Base-by-base conservation (phyloP, 257 asterid genomes). In the Eustoma russellianum region DNA sequence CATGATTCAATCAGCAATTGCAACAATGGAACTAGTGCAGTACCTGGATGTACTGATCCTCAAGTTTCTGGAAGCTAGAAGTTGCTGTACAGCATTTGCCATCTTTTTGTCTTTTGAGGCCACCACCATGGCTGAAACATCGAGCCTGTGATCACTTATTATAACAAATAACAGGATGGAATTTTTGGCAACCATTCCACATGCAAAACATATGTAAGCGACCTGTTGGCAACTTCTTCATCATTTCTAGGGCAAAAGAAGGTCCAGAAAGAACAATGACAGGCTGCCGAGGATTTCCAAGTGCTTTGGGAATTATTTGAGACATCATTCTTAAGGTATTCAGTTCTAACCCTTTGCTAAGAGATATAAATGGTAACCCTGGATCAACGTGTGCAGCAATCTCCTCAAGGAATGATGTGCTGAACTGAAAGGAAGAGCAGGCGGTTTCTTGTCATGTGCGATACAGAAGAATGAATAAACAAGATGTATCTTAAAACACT, bases 161-260 rank as follows among this genome's bases (percentile, higher is more conserved):
- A 60, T 48, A 2, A 72, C 28, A 68, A 33, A 40, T 44, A 40
- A 51, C 33, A 41, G 18, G 41, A 51, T 35, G 46, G 18, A 15
- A 45, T 11, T 30, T 18, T 33, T 30, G 13, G 43, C 49, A 57
- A n/a, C 51, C 19, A 55, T 16, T 54, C 19, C 57, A 57, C 30
- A 51, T 67, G 18, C 33, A 47, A 52, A 73, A 61, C 56, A 48
- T 35, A 58, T 40, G n/a, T 40, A 66, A 69, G 57, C 49, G 55
- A 85, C 97, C 95, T 80, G 97, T 85, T 53, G 97, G 97, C 67
- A 88, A 69, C 74, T 76, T 70, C 63, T 88, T 88, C 95, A 88
- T 80, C 76, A 88, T 62, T 70, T 88, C 97, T n/a, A 83, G 70
- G 12, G 97, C 95, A 75, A 85, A 88, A 6, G 97, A 88, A 54